These are phyloP conservation scores for Salvia hispanica DNA, from an alignment of 257 asterid genomes.

Conservation along the genomic window DNA sequence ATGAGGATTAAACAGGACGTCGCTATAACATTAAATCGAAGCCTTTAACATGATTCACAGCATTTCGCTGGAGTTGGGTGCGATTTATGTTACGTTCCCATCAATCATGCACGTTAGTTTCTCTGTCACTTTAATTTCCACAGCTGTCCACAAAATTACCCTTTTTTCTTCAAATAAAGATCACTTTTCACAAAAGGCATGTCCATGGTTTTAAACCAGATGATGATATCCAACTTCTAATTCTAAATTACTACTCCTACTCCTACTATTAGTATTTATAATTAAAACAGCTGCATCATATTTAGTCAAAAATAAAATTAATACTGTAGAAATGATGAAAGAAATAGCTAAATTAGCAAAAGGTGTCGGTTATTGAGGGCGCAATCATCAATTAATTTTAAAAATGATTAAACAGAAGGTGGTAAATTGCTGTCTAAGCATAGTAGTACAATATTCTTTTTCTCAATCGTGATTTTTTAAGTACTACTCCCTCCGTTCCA, in stretches of 20 bases:
- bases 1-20: too few species aligned
- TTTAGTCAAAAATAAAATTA: too few species aligned
- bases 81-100: slow-evolving; percentile 27
- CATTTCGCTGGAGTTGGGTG: slow-evolving; percentile 10
- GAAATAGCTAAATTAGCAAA: not conserved
- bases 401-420: slow-evolving; percentile 33
- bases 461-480: not conserved
- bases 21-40: too few species aligned
- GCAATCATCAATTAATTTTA: slow-evolving; percentile 27
- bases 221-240: too few species aligned
- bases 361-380: not conserved
- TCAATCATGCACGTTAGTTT: slow-evolving; percentile 35
- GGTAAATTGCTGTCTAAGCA: slow-evolving; percentile 47
- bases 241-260: too few species aligned
- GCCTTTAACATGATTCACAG: too few species aligned
- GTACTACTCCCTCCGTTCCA: too few species aligned
- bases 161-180: not conserved
- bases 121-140: slow-evolving; percentile 27
- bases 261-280: too few species aligned
- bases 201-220: too few species aligned
- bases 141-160: not conserved
- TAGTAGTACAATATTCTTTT: slow-evolving; percentile 25
- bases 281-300: too few species aligned
- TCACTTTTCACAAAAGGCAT: too few species aligned
- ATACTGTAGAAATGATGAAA: too few species aligned